Base-by-base conservation (phyloP, 371 early-diverging fungal species). In the Fennellomyces sp. region DNA sequence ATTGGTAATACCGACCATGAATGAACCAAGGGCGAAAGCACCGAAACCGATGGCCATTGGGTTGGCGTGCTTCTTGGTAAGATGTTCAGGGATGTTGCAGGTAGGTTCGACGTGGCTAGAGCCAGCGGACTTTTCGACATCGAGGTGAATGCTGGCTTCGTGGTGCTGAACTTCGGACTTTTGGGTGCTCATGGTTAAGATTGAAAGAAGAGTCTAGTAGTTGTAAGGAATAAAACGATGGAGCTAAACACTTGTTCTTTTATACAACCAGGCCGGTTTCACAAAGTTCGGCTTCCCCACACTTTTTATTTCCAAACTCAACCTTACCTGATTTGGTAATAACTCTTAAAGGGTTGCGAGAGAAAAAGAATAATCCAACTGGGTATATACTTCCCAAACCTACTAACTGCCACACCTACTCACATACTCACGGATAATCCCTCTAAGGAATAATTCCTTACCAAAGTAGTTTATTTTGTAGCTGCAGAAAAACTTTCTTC, bases 11-110 rank as follows among this genome's bases (percentile, higher is more conserved):
- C 78, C 78, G 23, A 77, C 53, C 4, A 72, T 60, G 58, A 77
- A 74, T 10, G 70, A 53, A 36, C 74, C 59, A 36, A 68, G 56
- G 8, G 72, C 74, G 30, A 77, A 77, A 21, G 73, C 73, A 21
- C 64, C 73, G 17, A 76, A 72, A 58, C 76, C 76, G 29, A 76
- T 67, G 19, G 73, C 64, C 39, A 70, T 61, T 38, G 76, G 76
- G 17, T 76, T 68, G 11, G 60, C 55, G 7, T 33, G n/a, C 38
- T 41, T 45, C 19, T 26, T 45, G 12, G 17, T 21, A n/a, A n/a
- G n/a, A 36, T 41, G 52, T 19, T 60, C 48, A 12, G 57, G 56
- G 19, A 36, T 19, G 15, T 50, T 54, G 51, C 39, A 38, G 13
- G 21, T n/a, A 5, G 50, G 53, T 19, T 17, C 45, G 7, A 17